phyloP scores from a whole-genome alignment of 306 rosid species.

The Cicer bijugum region DNA sequence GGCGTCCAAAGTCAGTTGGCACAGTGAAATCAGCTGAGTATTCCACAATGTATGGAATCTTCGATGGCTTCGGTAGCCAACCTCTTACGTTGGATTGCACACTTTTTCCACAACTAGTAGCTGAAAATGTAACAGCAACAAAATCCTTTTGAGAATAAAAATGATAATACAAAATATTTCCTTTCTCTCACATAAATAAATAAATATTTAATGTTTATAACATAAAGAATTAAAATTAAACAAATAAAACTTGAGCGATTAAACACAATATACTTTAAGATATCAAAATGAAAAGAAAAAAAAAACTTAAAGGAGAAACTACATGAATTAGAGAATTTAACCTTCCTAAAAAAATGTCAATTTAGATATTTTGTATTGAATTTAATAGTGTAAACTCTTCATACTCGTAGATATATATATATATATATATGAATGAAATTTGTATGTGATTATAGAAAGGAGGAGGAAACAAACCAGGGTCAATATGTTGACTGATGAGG shows the following conservation, averaged over 20 bases:
- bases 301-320: no score
- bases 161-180: background rate
- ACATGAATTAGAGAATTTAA: no score
- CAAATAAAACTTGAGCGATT: no score
- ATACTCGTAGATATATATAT: no score
- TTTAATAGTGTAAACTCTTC: no score
- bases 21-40: slow-evolving; percentile 69
- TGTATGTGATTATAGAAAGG: background rate
- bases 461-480: slow-evolving; percentile 61
- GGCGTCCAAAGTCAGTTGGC: slow-evolving; percentile 68
- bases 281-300: no score
- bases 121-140: slow-evolving; percentile 46
- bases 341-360: no score
- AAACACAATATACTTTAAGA: no score
- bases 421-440: no score
- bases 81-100: slow-evolving; percentile 69
- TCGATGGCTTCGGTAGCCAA: slow-evolving; percentile 70
- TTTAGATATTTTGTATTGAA: no score
- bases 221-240: no score
- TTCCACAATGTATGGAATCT: slow-evolving; percentile 60
- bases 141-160: background rate
- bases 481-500: slow-evolving; percentile 71
- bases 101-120: slow-evolving; percentile 67
- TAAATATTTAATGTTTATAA: no score
- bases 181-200: background rate